Percentiles rank a stretch among this genome's conserved stretches.
Conservation (phyloP, 805 yeast species). For the Starmerella floris region DNA sequence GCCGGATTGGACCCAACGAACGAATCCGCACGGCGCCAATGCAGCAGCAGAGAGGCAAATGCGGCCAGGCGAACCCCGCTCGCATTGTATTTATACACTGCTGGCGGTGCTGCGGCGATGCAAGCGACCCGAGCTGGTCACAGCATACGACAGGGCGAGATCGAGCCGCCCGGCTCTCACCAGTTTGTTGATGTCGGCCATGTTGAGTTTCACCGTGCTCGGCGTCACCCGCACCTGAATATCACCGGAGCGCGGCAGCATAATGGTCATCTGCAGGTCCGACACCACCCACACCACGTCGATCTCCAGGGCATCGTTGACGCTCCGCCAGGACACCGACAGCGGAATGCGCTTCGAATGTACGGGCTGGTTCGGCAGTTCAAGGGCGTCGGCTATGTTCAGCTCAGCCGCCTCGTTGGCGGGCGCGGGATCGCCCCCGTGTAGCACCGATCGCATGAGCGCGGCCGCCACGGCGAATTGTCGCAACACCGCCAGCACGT, state of each 20-base stretch:
- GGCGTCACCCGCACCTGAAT: constrained; percentile 8
- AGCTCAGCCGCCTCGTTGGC: constrained; percentile 16
- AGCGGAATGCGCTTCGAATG: constrained; percentile 9
- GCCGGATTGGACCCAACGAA: no score
- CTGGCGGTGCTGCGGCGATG: constrained; percentile 13
- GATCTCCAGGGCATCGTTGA: neutral
- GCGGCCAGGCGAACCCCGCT: no score
- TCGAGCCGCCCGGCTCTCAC: constrained; percentile 14
- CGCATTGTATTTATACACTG: no score
- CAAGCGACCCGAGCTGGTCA: constrained; percentile 13
- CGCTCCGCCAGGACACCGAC: constrained; percentile 4
- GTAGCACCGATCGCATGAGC: constrained; percentile 14
- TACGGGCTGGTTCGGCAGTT: constrained; percentile 16
- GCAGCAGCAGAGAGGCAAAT: no score
- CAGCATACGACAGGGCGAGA: constrained; percentile 16
- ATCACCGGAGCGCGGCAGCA: neutral
- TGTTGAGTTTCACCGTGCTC: constrained; percentile 5
- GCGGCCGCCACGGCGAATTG: constrained; percentile 11
- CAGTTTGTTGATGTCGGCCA: constrained; percentile 12
- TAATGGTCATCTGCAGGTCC: constrained; percentile 7
- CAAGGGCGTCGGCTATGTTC: constrained; percentile 22
- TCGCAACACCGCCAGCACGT: constrained; percentile 19
- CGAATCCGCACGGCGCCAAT: no score
- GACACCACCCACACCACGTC: constrained; percentile 7
- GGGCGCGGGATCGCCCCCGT: constrained; percentile 12